phyloP scores from a whole-genome alignment of 306 rosid genomes.

The Cucurbita moschata region DNA sequence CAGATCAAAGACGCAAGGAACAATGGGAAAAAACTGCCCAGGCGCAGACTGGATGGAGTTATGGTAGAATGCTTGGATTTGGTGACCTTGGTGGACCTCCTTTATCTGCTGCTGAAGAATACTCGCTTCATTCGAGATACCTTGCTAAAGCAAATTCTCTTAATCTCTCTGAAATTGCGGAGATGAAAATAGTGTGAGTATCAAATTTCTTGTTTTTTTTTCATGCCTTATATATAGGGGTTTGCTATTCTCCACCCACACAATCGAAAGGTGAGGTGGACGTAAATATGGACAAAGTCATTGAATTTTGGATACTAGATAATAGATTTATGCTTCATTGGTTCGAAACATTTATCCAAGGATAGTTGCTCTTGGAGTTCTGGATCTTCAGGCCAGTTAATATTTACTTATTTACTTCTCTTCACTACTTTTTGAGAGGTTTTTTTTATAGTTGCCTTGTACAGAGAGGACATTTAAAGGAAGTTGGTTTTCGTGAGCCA shows the following conservation, averaged over 20 bases:
- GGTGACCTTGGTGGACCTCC: constrained; percentile 82
- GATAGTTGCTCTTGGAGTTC: neutral
- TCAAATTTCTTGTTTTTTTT: constrained; percentile 7
- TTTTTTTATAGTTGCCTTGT: neutral
- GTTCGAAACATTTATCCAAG: neutral
- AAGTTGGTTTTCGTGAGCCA: neutral
- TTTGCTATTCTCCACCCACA: neutral
- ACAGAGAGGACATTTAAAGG: neutral
- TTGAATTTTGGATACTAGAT: neutral
- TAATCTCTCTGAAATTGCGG: constrained; percentile 84
- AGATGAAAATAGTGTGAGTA: constrained; percentile 88
- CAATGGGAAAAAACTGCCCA: constrained; percentile 96
- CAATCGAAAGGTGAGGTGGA: neutral
- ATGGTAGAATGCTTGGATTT: constrained; percentile 67
- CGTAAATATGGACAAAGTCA: neutral
- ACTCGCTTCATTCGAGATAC: constrained; percentile 91
- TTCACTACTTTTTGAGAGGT: neutral
- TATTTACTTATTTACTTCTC: neutral
- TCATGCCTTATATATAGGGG: constrained; percentile 4
- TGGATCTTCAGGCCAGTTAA: neutral
- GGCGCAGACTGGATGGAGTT: constrained; percentile 76
- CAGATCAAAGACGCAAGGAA: constrained; percentile 89
- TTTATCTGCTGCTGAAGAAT: constrained; percentile 81
- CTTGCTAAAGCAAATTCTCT: constrained; percentile 92
- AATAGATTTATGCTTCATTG: neutral